Base-by-base conservation (phyloP, 2,329 filamentous ascomycete species). In the Trichothecium roseum region DNA sequence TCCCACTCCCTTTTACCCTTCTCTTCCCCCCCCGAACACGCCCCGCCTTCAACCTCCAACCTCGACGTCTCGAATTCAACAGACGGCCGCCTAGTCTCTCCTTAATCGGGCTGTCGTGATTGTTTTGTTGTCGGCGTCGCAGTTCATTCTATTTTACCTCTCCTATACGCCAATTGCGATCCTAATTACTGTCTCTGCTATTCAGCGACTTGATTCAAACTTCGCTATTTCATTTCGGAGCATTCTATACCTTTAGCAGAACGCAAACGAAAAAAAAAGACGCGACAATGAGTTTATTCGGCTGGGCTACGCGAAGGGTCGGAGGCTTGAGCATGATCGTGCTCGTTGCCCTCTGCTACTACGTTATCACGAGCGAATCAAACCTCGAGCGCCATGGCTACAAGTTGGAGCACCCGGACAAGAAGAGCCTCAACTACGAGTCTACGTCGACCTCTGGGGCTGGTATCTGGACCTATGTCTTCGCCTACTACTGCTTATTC, bases 401-500 rank as follows among this genome's bases (percentile, higher is more conserved):
- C 54, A 59, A 60, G 41, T 56, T 59, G 52, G 52, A 57, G 42
- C 59, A 62, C 35, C 54, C 57, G 35, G 55, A 60, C 44, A 59
- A 43, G 42, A 49, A 54, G 41, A 42, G 37, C 18, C 41, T 42
- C 10, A 42, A 54, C 43, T 50, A 56, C 30, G 49, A 55, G 9
- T 50, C 54, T 12, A 44, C 50, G 3, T 43, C 52, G 4, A 43
- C 45, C 2, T 47, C 57, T 27, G 66, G 68, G 18, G 65, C 59
- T 28, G 68, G 70, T 22, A 48, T 64, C 32, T 72, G 61, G 62
- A 72, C 70, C 12, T 52, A 64, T 33, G 22, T 74, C 20, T 81
- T 79, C 47, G 67, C 76, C 34, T 76, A 74, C 48, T 84, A 83
- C 55, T 75, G 71, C 35, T 60, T 83, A 14, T 51, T 80, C 24